Evolutionary conservation across 148 eudicot genomes (phyloP), one percentile per base, ranked within the genome.

Genomic region (Vaccinium myrtillus): DNA sequence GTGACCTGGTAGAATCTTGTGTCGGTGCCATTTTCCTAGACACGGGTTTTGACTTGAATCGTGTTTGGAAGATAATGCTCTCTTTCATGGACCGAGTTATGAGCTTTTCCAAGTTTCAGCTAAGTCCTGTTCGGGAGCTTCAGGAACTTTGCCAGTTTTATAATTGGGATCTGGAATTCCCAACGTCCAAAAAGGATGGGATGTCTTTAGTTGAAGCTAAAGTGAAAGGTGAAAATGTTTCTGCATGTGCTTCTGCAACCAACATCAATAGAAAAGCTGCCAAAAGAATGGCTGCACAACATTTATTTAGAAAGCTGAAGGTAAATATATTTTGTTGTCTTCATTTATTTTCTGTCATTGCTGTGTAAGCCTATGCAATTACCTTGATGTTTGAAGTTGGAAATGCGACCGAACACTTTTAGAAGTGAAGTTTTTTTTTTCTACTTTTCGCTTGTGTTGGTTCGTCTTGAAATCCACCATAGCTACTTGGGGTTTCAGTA

Each of bases 1-100:
- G 99, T 21, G 99, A 97, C 90, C 87, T 97, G 89, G 98, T 97
- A 50, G 99, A 97, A 88, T 97, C 99, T 76, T 93, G 88, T 86
- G 80, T 95, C 36, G 99, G 99, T 80, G 98, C 98, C 79, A 87
- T 95, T 78, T 92, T 92, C 86, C 98, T 97, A 82, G 99, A 97
- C 79, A 77, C 92, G 1, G 99, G 99, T 76, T 94, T 97, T 79
- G 90, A 95, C 88, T 88, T 97, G 84, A 87, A 92, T 56, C 87
- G 46, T 51, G 91, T 91, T 82, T 97, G 98, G 98, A 87, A 87
- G 87, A 88, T 88, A 80, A 91, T 94, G 93, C 90, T 93, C 53
- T 91, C 91, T 76, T 89, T 97, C 82, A 84, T 97, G 88, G 90
- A 90, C 78, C 98, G 95, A 77, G 82, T 88, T 56, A 93, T 90